phyloP scores from a whole-genome alignment of 441 rosid species.

The Eruca vesicaria region DNA sequence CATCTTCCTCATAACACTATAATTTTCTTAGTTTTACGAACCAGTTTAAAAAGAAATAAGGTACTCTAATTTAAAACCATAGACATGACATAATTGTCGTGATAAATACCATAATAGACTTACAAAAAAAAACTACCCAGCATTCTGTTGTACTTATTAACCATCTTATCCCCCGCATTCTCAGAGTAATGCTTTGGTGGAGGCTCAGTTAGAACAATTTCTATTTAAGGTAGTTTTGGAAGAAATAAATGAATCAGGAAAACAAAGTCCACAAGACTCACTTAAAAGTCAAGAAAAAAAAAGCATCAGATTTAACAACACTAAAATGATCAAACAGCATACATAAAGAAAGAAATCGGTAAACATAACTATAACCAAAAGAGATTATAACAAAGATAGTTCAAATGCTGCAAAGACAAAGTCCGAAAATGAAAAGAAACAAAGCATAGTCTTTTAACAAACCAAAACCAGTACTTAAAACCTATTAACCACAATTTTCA shows the following conservation, averaged over 20 bases:
- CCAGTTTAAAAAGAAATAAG: no score
- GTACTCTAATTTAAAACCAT: no score
- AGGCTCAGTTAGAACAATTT: no score
- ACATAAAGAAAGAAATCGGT: neutral
- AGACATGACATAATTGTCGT: no score
- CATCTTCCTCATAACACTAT: no score
- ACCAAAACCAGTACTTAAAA: neutral
- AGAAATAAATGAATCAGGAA: neutral
- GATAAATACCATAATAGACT: no score
- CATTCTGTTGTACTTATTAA: no score
- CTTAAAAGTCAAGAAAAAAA: neutral
- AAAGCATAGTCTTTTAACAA: neutral
- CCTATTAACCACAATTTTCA: neutral
- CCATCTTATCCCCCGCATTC: neutral
- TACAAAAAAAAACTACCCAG: no score
- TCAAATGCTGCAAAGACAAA: neutral
- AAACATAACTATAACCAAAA: neutral
- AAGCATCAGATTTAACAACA: neutral
- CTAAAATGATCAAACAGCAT: neutral
- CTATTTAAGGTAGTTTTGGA: neutral
- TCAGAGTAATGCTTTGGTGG: no score
- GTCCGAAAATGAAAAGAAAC: neutral
- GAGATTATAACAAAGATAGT: neutral
- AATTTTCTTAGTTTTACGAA: no score
- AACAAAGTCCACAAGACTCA: neutral